Conservation (phyloP, 2,329 filamentous ascomycete species). For the Cadophora sp. region DNA sequence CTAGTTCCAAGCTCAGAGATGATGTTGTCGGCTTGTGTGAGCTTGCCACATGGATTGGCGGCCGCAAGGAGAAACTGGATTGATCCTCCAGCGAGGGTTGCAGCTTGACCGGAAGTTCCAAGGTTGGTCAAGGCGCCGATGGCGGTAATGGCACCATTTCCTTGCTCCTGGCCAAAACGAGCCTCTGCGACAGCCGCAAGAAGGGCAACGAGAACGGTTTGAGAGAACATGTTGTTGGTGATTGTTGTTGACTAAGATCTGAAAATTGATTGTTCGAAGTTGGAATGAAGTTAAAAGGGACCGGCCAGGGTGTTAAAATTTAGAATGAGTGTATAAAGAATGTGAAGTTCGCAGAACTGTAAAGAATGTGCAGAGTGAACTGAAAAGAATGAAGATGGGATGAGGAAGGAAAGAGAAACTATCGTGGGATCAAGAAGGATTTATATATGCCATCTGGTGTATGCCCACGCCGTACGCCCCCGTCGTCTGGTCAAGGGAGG, state of each 20-base stretch:
- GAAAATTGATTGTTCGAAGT: conserved; percentile 20
- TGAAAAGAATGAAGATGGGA: conserved; percentile 30
- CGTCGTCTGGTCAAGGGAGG: conserved; percentile 14
- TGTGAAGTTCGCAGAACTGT: conserved; percentile 44
- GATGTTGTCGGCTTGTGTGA: conserved; percentile 69
- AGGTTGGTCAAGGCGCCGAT: conserved; percentile 60
- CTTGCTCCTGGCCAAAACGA: conserved; percentile 67
- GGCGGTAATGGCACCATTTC: conserved; percentile 55
- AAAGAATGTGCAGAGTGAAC: conserved; percentile 37
- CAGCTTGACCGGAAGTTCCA: conserved; percentile 65
- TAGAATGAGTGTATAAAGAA: conserved; percentile 36
- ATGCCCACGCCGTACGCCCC: neutral
- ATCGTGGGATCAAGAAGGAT: conserved; percentile 13
- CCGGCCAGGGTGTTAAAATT: conserved; percentile 37
- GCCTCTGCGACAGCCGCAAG: conserved; percentile 42
- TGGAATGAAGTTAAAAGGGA: conserved; percentile 36
- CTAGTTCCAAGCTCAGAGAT: conserved; percentile 65
- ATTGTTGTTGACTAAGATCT: conserved; percentile 4
- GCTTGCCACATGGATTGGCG: conserved; percentile 71
- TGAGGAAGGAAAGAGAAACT: conserved; percentile 25
- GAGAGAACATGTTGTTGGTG: conserved; percentile 38
- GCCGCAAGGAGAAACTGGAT: conserved; percentile 68
- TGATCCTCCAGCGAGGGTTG: conserved; percentile 67
- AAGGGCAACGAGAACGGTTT: conserved; percentile 37
- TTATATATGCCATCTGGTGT: conserved; percentile 23